Percentiles rank a stretch among this genome's conserved stretches.
phyloP scores from a whole-genome alignment of 2,329 filamentous ascomycete genomes.

The Stylonectria norvegica region DNA sequence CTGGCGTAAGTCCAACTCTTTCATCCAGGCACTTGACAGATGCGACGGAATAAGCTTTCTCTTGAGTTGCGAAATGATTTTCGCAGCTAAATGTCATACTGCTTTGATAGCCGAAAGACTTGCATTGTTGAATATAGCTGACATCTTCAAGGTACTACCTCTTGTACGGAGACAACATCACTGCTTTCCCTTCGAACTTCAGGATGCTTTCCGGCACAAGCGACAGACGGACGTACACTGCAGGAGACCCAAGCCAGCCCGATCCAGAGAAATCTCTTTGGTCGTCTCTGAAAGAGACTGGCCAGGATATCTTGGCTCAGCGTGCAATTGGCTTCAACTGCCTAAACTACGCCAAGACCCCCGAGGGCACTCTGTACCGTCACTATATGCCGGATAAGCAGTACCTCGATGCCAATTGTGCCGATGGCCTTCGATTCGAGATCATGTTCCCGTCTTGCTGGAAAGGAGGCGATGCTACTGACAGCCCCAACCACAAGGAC shows the following conservation, averaged over 20 bases:
- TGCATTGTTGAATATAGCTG: too few species aligned
- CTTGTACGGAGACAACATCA: slow-evolving; percentile 61
- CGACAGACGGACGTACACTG: slow-evolving; percentile 64
- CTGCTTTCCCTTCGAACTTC: slow-evolving; percentile 73
- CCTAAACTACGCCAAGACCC: slow-evolving; percentile 66
- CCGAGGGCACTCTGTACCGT: slow-evolving; percentile 75
- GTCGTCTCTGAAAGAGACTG: slow-evolving; percentile 58
- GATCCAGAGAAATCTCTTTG: slow-evolving; percentile 68
- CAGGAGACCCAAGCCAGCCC: slow-evolving; percentile 62
- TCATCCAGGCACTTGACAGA: too few species aligned
- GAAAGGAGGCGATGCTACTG: slow-evolving; percentile 66
- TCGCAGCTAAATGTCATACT: too few species aligned
- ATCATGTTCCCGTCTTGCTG: slow-evolving; percentile 89
- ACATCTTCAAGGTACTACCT: slow-evolving; percentile 70
- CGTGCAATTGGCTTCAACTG: slow-evolving; percentile 95
- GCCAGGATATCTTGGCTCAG: slow-evolving; percentile 67
- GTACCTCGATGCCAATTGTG: slow-evolving; percentile 76
- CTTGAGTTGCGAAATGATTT: too few species aligned
- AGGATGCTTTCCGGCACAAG: slow-evolving; percentile 78
- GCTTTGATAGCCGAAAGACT: too few species aligned
- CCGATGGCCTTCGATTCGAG: slow-evolving; percentile 77
- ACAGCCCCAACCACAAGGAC: slow-evolving; percentile 53
- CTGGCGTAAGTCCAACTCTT: slow-evolving; percentile 62
- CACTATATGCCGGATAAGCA: slow-evolving; percentile 78
- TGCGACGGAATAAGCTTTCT: too few species aligned